Conservation (phyloP, 2,329 filamentous ascomycete genomes). For the Endoconidiophora laricicola region DNA sequence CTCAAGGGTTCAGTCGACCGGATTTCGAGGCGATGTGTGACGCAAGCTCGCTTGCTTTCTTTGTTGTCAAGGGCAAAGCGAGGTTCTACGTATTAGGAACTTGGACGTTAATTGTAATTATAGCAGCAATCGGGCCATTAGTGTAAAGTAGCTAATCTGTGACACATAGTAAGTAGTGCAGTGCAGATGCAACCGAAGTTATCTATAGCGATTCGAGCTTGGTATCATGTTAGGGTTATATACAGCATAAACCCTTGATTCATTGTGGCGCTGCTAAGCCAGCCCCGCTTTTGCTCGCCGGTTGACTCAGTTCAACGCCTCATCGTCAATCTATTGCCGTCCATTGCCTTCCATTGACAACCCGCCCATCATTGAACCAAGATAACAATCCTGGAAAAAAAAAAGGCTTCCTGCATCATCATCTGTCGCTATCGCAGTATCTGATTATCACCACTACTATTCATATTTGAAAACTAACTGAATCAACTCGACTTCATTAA, state of each 20-base stretch:
- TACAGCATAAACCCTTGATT: not conserved
- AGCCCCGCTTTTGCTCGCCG: constrained; percentile 11
- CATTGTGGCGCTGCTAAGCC: not conserved
- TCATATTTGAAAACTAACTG: not conserved
- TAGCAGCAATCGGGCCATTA: no score
- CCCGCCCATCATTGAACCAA: not conserved
- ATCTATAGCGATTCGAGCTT: no score
- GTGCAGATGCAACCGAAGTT: no score
- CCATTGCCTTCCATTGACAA: constrained; percentile 11
- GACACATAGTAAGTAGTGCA: no score
- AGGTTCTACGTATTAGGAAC: no score
- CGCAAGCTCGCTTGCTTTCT: not conserved
- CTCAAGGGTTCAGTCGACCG: no score
- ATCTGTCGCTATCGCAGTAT: not conserved
- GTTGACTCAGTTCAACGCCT: constrained; percentile 11
- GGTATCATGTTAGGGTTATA: not conserved
- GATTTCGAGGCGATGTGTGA: not conserved
- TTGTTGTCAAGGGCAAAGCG: no score
- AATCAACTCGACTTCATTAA: not conserved
- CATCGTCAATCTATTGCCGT: constrained; percentile 8
- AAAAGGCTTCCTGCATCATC: not conserved
- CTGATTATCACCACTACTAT: not conserved
- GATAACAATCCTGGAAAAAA: not conserved
- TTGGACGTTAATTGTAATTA: no score
- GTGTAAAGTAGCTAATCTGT: no score